Conservation (phyloP, 768 basidiomycete species). For the Tylopilus sp. region DNA sequence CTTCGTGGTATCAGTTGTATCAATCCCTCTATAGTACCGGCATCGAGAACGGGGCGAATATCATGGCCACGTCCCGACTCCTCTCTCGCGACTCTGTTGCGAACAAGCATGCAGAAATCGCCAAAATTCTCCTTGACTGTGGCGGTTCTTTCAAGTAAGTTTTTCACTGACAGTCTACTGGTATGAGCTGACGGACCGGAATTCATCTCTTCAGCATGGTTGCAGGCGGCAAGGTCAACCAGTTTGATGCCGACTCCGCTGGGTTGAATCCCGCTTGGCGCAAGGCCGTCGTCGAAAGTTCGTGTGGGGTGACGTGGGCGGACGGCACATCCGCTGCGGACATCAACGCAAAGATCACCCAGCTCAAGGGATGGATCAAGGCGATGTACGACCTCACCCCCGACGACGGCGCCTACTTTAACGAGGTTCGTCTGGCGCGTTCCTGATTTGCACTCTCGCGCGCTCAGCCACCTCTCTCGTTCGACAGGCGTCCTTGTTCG, state of each 20-base stretch:
- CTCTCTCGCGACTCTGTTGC: conserved; percentile 10
- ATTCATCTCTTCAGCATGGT: conserved; percentile 29
- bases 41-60: not conserved
- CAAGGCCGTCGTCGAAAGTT: conserved; percentile 33
- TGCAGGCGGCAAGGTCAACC: conserved; percentile 42
- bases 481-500: conserved; percentile 41
- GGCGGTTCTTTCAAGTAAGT: conserved; percentile 2
- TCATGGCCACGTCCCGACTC: conserved; percentile 6
- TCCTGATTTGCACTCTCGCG: too few species aligned
- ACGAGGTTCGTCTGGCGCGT: too few species aligned
- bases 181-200: not conserved
- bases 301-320: conserved; percentile 18
- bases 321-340: conserved; percentile 17
- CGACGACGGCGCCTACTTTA: too few species aligned
- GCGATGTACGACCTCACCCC: conserved; percentile 34
- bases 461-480: too few species aligned
- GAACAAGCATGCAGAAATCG: not conserved
- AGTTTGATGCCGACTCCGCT: conserved; percentile 33
- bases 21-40: not conserved
- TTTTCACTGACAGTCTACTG: not conserved
- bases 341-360: conserved; percentile 13
- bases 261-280: conserved; percentile 52
- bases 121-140: conserved; percentile 8
- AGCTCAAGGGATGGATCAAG: conserved; percentile 16
- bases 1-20: conserved; percentile 6